phyloP scores from a whole-genome alignment of 495 filamentous ascomycete genomes.

The Penicillium coffeae region DNA sequence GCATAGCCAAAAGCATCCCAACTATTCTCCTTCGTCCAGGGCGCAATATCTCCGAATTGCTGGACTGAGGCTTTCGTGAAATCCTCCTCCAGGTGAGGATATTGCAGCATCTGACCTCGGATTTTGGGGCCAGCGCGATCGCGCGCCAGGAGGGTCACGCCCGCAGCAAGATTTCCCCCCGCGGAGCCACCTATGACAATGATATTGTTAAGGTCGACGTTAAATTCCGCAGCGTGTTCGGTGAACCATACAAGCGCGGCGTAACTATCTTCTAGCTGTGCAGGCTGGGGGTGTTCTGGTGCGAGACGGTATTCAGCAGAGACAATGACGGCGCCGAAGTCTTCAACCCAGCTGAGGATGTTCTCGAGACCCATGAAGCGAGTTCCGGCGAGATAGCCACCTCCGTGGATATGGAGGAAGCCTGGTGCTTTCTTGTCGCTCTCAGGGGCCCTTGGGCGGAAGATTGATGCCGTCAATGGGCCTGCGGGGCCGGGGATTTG shows the following conservation, averaged over 20 bases:
- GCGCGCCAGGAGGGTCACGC: conserved; percentile 33
- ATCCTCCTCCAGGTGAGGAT: conserved; percentile 43
- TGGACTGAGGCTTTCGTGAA: conserved; percentile 1
- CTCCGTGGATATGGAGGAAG: conserved; percentile 5
- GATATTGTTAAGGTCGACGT: conserved; percentile 52
- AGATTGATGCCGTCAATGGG: neutral
- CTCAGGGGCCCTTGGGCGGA: neutral
- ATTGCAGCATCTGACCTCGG: conserved; percentile 38
- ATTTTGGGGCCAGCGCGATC: conserved; percentile 35
- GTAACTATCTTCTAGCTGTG: conserved; percentile 29
- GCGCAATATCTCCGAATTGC: conserved; percentile 6
- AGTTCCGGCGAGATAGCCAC: conserved; percentile 9
- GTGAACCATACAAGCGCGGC: conserved; percentile 36
- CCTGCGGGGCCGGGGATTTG: neutral
- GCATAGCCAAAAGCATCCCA: conserved; percentile 3
- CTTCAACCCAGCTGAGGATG: conserved; percentile 1
- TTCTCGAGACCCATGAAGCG: conserved; percentile 5
- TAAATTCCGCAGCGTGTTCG: conserved; percentile 24
- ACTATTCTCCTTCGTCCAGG: conserved; percentile 21
- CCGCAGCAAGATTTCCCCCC: conserved; percentile 50
- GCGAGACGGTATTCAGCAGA: conserved; percentile 26
- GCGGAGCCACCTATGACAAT: conserved; percentile 54
- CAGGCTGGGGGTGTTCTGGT: conserved; percentile 25
- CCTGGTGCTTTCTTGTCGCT: neutral
- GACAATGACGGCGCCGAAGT: conserved; percentile 1